Evolutionary conservation across 1,139 yeast genomes (phyloP).

Genomic region (Pichia sp.): DNA sequence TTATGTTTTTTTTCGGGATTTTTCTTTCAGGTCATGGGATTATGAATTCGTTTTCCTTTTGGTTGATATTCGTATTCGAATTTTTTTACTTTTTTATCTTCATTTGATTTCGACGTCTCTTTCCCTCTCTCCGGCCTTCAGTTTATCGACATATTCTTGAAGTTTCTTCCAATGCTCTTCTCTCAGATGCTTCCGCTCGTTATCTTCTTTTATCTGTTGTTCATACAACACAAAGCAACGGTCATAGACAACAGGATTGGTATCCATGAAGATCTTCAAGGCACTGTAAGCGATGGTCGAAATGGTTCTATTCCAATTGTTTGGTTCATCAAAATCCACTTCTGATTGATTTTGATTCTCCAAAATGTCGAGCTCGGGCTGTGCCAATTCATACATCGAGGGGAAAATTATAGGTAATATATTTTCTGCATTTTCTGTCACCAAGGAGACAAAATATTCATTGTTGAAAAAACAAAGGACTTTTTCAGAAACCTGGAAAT

Average conservation of each 20-base stretch:
- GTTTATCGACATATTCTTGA: conserved; percentile 53
- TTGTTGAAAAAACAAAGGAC: conserved; percentile 93
- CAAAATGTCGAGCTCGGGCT: conserved; percentile 36
- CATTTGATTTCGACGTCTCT: conserved; percentile 29
- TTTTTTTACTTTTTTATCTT: background rate
- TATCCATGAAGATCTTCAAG: conserved; percentile 87
- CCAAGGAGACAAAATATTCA: conserved; percentile 84
- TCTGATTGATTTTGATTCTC: conserved; percentile 37
- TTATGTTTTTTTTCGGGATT: background rate
- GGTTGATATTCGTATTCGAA: background rate
- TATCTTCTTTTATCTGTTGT: conserved; percentile 65
- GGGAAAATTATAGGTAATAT: conserved; percentile 91
- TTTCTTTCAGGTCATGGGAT: background rate
- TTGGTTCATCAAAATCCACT: conserved; percentile 31
- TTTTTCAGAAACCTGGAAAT: conserved; percentile 95
- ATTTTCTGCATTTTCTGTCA: conserved; percentile 85
- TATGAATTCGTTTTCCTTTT: background rate
- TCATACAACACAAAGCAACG: conserved; percentile 86
- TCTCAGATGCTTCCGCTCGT: conserved; percentile 55
- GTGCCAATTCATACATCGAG: conserved; percentile 76
- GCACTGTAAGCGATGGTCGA: conserved; percentile 90
- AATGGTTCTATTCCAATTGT: conserved; percentile 83
- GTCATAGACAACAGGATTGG: conserved; percentile 85
- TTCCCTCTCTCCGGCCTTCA: conserved; percentile 31
- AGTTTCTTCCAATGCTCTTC: conserved; percentile 73